These are phyloP conservation scores for Anaeramoeba flamelloides DNA, from an alignment of 78 protist genomes.

Conservation along the genomic window DNA sequence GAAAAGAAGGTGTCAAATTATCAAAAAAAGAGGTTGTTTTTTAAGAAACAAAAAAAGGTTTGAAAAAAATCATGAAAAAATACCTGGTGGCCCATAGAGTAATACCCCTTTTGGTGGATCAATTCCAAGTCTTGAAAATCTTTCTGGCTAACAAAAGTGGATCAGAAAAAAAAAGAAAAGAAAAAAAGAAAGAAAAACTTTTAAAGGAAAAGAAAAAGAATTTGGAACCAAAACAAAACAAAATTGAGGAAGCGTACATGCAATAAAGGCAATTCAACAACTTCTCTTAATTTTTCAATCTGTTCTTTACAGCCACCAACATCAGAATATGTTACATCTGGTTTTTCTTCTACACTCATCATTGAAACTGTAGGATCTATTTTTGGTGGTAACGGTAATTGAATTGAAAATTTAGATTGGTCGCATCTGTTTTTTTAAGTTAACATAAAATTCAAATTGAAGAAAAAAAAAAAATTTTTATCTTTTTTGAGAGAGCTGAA, in stretches of 20 bases:
- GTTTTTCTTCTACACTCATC: constrained; percentile 99
- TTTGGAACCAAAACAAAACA: too few relatives aligned
- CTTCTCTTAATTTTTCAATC: constrained; percentile 94
- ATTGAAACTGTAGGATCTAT: constrained; percentile 97
- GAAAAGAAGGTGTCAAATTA: too few relatives aligned
- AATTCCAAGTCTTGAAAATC: constrained; percentile 88
- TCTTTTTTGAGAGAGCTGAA: not conserved
- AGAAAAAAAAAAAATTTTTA: too few relatives aligned
- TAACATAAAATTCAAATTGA: too few relatives aligned
- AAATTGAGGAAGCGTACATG: too few relatives aligned
- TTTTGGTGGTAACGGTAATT: constrained; percentile 96
- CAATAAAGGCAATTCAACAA: constrained; percentile 90
- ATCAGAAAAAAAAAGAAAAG: too few relatives aligned
- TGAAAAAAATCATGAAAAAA: constrained; percentile 11
- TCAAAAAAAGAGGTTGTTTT: too few relatives aligned
- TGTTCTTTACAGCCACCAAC: constrained; percentile 99
- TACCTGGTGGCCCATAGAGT: constrained; percentile 92
- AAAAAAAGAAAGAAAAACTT: constrained; percentile 62
- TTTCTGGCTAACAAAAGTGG: too few relatives aligned
- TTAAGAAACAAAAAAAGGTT: too few relatives aligned
- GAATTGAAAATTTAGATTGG: constrained; percentile 82
- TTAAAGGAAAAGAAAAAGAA: too few relatives aligned
- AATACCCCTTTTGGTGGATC: constrained; percentile 99
- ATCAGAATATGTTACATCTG: constrained; percentile 97
- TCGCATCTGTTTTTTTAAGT: constrained; percentile 44